Evolutionary conservation across 2,329 filamentous ascomycete species (phyloP).

Genomic region (Verticillium dahliae): DNA sequence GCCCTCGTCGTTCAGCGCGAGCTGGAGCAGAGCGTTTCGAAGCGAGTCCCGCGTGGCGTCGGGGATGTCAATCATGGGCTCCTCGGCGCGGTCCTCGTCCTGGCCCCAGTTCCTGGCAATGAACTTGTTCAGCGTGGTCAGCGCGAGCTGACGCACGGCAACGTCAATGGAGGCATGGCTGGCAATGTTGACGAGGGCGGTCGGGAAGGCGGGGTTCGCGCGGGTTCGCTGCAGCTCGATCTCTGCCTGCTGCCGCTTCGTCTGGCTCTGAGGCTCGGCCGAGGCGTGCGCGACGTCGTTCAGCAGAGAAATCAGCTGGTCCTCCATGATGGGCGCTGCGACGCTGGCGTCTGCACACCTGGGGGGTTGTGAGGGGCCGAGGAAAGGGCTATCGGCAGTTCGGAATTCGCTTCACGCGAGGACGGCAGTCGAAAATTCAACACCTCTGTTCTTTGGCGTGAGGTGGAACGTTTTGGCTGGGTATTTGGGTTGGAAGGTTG

Average conservation of each 20-base stretch:
- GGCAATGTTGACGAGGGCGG: constrained; percentile 75
- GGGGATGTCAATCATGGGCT: constrained; percentile 55
- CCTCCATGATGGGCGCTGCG: constrained; percentile 61
- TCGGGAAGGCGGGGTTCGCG: constrained; percentile 64
- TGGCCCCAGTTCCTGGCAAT: constrained; percentile 80
- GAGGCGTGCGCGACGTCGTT: constrained; percentile 40
- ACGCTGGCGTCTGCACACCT: constrained; percentile 1
- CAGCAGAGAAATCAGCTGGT: constrained; percentile 83
- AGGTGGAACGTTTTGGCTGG: constrained; percentile 11
- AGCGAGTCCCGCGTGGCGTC: constrained; percentile 70
- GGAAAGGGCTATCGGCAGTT: not conserved
- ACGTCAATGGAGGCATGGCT: constrained; percentile 66
- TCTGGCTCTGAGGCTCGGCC: constrained; percentile 73
- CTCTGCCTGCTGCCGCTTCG: constrained; percentile 79
- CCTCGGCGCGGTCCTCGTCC: constrained; percentile 63
- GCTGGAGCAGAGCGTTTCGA: constrained; percentile 65
- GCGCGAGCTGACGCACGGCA: constrained; percentile 74
- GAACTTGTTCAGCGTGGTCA: constrained; percentile 75
- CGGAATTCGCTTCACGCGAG: not conserved
- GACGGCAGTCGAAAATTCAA: not conserved
- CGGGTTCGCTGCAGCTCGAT: constrained; percentile 69
- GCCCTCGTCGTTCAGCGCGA: constrained; percentile 65
- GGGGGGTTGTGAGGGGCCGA: not conserved
- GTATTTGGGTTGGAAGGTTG: not conserved
- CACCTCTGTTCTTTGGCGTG: constrained; percentile 6